Base-by-base conservation (phyloP, 352 stramenopile genomes). In the Globisporangium perplexum region DNA sequence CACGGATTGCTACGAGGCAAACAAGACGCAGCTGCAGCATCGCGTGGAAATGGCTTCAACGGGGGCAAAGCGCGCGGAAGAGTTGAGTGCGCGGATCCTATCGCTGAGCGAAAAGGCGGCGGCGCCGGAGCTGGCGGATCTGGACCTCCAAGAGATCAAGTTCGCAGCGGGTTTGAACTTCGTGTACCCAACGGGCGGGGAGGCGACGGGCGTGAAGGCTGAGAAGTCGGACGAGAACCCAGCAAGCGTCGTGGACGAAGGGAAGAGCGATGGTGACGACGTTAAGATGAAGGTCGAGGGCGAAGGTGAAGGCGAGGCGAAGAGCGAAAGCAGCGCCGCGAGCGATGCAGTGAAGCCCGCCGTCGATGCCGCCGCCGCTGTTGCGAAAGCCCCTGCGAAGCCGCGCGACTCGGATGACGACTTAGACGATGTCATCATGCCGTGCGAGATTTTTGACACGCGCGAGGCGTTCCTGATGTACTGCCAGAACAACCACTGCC, bases 371-470 rank as follows among this genome's bases (percentile, higher is more conserved):
- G 24, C 11, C 7, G 26, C 5, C 7, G 3, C 24, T 24, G 46
- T 56, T 12, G 31, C 38, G 35, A 60, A 63, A 7, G 23, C 63
- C 7, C 28, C 58, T 38, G 33, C 33, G 10, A 38, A 38, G 33
- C 33, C 33, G 33, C 33, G 33, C 33, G 33, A 15, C 33, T 4
- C 33, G 33, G 45, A 68, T 26, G 76, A 88, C 17, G 84, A 93
- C 24, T 56, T 90, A 43, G 81, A 88, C 48, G 90, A 97, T 47
- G 90, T 98, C 66, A 96, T 98, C 61, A 95, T 98, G 83, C 96
- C 98, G 50, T 98, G 91, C 55, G 96, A 99, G 66, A 98, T 98
- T 57, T 95, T 98, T 46, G 82, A 95, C 50, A 95, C 89, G 31
- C 86, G 89, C 20, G 86, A 96, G 53, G 87, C 90, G n/a, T 93